Evolutionary conservation across 2,329 filamentous ascomycete genomes (phyloP).

Genomic region (Claviceps capensis): DNA sequence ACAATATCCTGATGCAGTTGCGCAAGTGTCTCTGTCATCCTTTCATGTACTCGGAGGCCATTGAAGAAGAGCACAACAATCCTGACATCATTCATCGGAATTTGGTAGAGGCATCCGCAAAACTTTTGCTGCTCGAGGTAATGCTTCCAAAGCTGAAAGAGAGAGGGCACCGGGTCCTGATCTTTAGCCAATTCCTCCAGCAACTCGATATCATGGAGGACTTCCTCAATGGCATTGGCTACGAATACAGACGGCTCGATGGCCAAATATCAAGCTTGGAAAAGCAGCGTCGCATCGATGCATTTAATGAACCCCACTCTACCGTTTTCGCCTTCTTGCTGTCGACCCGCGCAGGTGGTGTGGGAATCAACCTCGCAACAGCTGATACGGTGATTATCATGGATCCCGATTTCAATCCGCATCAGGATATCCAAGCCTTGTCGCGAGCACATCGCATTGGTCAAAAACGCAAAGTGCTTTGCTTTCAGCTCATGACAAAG

Average conservation of each 20-base stretch:
- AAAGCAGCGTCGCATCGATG: constrained; percentile 90
- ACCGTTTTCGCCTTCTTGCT: constrained; percentile 79
- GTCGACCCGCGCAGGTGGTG: constrained; percentile 86
- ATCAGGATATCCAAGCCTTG: constrained; percentile 92
- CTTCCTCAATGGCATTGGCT: constrained; percentile 63
- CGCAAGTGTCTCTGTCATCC: constrained; percentile 92
- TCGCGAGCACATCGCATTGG: constrained; percentile 93
- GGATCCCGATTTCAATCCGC: constrained; percentile 93
- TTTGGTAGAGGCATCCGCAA: constrained; percentile 80
- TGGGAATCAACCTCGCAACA: constrained; percentile 93
- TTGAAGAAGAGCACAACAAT: constrained; percentile 66
- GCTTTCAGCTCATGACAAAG: constrained; percentile 87
- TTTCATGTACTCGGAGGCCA: constrained; percentile 80
- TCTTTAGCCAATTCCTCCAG: constrained; percentile 90
- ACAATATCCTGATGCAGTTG: constrained; percentile 91
- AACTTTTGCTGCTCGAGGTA: constrained; percentile 69
- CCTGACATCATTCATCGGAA: constrained; percentile 56
- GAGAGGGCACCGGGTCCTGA: constrained; percentile 76
- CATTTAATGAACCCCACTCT: constrained; percentile 78
- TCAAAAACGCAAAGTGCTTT: constrained; percentile 88
- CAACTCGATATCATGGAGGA: constrained; percentile 88
- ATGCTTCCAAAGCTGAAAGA: constrained; percentile 80
- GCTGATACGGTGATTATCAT: constrained; percentile 97
- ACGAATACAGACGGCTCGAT: constrained; percentile 69
- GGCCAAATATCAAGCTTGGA: constrained; percentile 68